Conservation (phyloP, 2,329 filamentous ascomycete genomes). For the Ophiostoma quercus region DNA sequence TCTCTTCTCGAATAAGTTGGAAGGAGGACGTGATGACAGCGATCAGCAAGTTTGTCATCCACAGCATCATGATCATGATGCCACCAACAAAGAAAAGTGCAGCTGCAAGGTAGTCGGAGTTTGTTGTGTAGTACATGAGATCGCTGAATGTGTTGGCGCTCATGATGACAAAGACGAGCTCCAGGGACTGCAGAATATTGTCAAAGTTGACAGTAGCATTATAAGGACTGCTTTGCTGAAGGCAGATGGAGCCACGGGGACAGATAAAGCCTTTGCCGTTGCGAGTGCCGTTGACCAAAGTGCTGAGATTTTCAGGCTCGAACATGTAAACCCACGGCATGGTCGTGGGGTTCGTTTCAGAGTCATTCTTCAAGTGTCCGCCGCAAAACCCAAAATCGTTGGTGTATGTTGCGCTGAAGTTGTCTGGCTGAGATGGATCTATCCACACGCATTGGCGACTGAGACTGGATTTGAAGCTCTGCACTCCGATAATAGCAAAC, state of each 20-base stretch:
- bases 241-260: constrained; percentile 73
- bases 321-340: constrained; percentile 60
- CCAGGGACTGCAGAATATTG: constrained; percentile 84
- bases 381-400: constrained; percentile 76
- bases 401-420: constrained; percentile 51
- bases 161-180: constrained; percentile 97
- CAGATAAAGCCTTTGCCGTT: constrained; percentile 81
- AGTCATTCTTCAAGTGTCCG: constrained; percentile 63
- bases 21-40: constrained; percentile 98
- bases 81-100: constrained; percentile 69
- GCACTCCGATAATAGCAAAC: constrained; percentile 93
- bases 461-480: constrained; percentile 86
- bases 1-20: constrained; percentile 95
- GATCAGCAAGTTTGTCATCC: constrained; percentile 90
- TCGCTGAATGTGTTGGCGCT: constrained; percentile 96
- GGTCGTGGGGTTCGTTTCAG: constrained; percentile 40
- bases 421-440: constrained; percentile 56
- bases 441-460: constrained; percentile 74
- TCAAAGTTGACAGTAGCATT: constrained; percentile 89
- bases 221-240: constrained; percentile 73
- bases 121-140: constrained; percentile 85
- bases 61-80: constrained; percentile 90
- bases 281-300: constrained; percentile 47
- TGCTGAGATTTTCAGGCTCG: constrained; percentile 36
- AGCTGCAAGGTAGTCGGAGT: constrained; percentile 83